Percentiles rank a stretch among this genome's conserved stretches.
phyloP scores from a whole-genome alignment of 352 stramenopile genomes.

The Phytophthora sp. region DNA sequence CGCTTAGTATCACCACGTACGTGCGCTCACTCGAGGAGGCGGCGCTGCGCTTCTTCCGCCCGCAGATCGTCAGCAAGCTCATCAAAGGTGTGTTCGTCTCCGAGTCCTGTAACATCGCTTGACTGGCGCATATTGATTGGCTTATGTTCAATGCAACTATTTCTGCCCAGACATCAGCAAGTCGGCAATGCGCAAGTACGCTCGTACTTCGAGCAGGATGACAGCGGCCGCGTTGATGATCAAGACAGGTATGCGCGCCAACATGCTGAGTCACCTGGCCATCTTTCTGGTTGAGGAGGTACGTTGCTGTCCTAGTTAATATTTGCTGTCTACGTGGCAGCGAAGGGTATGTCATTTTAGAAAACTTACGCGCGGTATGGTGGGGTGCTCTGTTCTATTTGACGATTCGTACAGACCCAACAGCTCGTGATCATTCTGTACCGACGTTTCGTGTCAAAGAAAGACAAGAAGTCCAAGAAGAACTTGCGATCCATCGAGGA shows the following conservation, averaged over 20 bases:
- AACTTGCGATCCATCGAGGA: constrained; percentile 45
- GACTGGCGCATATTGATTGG: background rate
- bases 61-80: constrained; percentile 74
- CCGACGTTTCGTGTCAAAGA: constrained; percentile 53
- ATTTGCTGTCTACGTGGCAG: background rate
- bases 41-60: constrained; percentile 56
- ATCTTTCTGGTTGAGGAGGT: constrained; percentile 90
- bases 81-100: constrained; percentile 75
- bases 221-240: constrained; percentile 64
- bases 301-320: background rate
- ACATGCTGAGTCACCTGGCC: constrained; percentile 73
- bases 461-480: constrained; percentile 50
- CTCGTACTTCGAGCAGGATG: constrained; percentile 64
- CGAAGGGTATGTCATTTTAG: background rate
- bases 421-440: constrained; percentile 78
- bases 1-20: constrained; percentile 82
- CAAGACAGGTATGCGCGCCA: constrained; percentile 81
- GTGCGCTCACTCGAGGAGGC: constrained; percentile 78
- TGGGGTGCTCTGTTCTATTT: constrained; percentile 6
- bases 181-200: constrained; percentile 80
- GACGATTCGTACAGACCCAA: constrained; percentile 55
- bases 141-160: constrained; percentile 2
- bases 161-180: constrained; percentile 66
- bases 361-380: constrained; percentile 3
- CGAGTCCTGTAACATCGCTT: background rate